Evolutionary conservation across 2,329 filamentous ascomycete species (phyloP), one percentile per base, ranked within the genome.

Genomic region (Eurotiales sp.): DNA sequence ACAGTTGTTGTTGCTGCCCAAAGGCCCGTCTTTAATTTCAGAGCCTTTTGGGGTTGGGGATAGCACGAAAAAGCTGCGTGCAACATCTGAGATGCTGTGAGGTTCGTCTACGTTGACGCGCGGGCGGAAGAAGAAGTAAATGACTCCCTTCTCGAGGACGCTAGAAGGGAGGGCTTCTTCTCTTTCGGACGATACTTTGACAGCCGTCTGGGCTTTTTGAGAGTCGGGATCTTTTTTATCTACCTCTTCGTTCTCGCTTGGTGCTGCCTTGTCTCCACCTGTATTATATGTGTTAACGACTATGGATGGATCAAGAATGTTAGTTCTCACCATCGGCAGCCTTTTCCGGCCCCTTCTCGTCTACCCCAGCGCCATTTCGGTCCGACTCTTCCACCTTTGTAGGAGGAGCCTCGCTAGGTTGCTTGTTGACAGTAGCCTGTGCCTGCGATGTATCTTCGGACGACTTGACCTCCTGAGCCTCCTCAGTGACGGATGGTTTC

Each of bases 111-210:
- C 78, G 46, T 83, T 82, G 32, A 96, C 88, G 11, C 89, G 84
- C 7, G 84, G 83, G 15, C 90, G 85, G 61, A 87, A 86, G 75
- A 95, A 95, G 77, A 95, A 95, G 75, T 95, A 95, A 59, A 96
- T 84, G 59, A 93, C 80, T 3, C 90, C 90, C 62, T 93, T 95
- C 64, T 96, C 90, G 2, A 95, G 77, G 21, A 95, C 83, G 53
- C 75, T 84, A 5, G 79, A 81, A 1, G 82, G 75, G 34, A 79
- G 68, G 2, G 73, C 68, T 40, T 77, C 68, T 59, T 77, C 76
- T 37, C 80, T 75, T 46, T 77, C 64, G 15, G 75, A 67, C 2
- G 79, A 77, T 45, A 77, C 71, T 53, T 75, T 70, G 4, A 83
- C 67, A 1, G 79, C 76, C 17, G 66, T 61, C 46, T 69, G 65